A percentile compares a stretch with the other conserved stretches of the same genome.
Evolutionary conservation across 2,329 filamentous ascomycete species (phyloP).

Genomic region (Cladosporium cucumerinum): DNA sequence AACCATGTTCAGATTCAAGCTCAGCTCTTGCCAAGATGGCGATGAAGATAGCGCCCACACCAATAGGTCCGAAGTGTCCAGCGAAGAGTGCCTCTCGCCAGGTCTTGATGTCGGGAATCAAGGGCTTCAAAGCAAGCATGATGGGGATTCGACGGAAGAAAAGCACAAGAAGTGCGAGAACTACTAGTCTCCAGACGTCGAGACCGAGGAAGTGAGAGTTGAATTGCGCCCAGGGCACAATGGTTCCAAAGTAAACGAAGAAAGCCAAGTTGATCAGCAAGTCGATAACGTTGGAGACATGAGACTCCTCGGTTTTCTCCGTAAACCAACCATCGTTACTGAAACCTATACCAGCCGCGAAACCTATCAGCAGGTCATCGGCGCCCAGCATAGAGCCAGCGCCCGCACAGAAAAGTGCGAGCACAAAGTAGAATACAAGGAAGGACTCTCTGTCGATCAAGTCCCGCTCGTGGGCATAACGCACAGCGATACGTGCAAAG

Average conservation of each 20-base stretch:
- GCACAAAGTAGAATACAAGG: slow-evolving; percentile 95
- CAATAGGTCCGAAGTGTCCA: slow-evolving; percentile 95
- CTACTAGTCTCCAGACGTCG: slow-evolving; percentile 83
- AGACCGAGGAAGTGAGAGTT: slow-evolving; percentile 71
- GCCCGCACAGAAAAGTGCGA: slow-evolving; percentile 92
- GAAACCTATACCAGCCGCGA: slow-evolving; percentile 95
- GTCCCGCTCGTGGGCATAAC: slow-evolving; percentile 76
- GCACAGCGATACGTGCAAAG: slow-evolving; percentile 84
- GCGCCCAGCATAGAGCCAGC: slow-evolving; percentile 87
- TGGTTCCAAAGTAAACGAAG: slow-evolving; percentile 95
- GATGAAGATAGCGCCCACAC: slow-evolving; percentile 93
- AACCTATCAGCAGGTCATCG: slow-evolving; percentile 91
- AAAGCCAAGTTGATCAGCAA: slow-evolving; percentile 94
- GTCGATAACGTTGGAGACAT: slow-evolving; percentile 99
- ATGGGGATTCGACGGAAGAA: slow-evolving; percentile 94
- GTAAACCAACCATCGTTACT: slow-evolving; percentile 99
- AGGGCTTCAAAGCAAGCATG: slow-evolving; percentile 84
- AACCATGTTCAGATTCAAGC: slow-evolving; percentile 62
- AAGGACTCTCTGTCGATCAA: slow-evolving; percentile 96
- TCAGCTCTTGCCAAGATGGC: slow-evolving; percentile 92
- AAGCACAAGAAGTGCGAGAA: slow-evolving; percentile 89
- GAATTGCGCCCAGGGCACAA: slow-evolving; percentile 93
- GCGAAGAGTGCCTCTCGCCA: slow-evolving; percentile 97
- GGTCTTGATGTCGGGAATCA: slow-evolving; percentile 96
- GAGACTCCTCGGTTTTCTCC: slow-evolving; percentile 95